These are phyloP conservation scores for Aureobasidium sp. DNA, from an alignment of 2,329 filamentous ascomycete species.

Conservation along the genomic window DNA sequence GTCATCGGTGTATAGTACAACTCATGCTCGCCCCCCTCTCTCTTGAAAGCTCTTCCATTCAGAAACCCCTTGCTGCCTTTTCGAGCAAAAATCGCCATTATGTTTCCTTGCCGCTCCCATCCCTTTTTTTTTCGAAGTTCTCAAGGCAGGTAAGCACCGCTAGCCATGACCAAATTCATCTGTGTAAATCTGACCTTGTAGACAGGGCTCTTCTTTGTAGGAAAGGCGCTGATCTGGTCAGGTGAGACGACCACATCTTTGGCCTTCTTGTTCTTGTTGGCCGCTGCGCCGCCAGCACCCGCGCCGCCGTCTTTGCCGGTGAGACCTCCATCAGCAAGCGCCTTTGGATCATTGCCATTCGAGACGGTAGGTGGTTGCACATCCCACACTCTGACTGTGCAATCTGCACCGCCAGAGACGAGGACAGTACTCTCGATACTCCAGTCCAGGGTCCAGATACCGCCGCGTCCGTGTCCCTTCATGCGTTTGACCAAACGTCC, in stretches of 20 bases:
- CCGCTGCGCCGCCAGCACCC: slow-evolving; percentile 35
- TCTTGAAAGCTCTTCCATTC: background rate
- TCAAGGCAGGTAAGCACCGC: slow-evolving; percentile 58
- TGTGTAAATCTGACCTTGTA: slow-evolving; percentile 89
- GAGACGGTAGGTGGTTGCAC: slow-evolving; percentile 51
- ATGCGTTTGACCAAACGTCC: slow-evolving; percentile 85
- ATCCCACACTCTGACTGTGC: slow-evolving; percentile 92
- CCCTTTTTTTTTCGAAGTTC: too few species aligned
- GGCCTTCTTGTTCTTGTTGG: slow-evolving; percentile 57
- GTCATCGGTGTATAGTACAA: too few species aligned
- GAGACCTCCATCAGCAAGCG: slow-evolving; percentile 40
- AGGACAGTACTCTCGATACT: slow-evolving; percentile 87
- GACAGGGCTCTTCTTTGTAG: slow-evolving; percentile 92
- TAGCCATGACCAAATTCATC: slow-evolving; percentile 89
- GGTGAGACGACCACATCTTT: slow-evolving; percentile 87
- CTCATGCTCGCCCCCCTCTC: too few species aligned
- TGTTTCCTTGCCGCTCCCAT: background rate
- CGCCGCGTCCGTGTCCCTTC: slow-evolving; percentile 86
- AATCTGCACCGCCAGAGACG: slow-evolving; percentile 83
- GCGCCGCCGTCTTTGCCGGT: slow-evolving; percentile 47
- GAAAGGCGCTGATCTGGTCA: slow-evolving; percentile 90
- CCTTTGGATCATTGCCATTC: slow-evolving; percentile 37
- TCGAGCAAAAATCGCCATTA: too few species aligned
- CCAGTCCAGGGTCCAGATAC: slow-evolving; percentile 89
- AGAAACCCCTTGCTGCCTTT: background rate